Conservation (phyloP, 1,139 yeast species). For the Petasospora rhodanensis region DNA sequence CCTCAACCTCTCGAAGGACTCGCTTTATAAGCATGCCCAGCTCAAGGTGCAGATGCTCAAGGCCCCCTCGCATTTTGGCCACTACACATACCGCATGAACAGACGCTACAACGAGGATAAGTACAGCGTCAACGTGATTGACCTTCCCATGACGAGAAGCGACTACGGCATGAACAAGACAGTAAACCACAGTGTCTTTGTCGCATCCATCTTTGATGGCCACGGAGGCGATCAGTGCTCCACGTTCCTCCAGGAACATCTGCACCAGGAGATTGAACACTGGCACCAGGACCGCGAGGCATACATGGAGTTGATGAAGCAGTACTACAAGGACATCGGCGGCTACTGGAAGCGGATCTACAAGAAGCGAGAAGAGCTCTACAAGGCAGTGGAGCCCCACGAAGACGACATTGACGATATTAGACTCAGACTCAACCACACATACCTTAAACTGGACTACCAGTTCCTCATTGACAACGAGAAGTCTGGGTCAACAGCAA, state of each 20-base stretch:
- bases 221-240: constrained; percentile 87
- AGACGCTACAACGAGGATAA: constrained; percentile 79
- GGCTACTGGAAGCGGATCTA: constrained; percentile 88
- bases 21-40: constrained; percentile 12
- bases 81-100: constrained; percentile 70
- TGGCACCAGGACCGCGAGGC: constrained; percentile 28
- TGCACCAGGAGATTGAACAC: constrained; percentile 54
- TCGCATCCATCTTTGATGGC: constrained; percentile 69
- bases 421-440: constrained; percentile 53
- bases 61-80: constrained; percentile 79
- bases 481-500: constrained; percentile 78
- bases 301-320: constrained; percentile 40
- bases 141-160: constrained; percentile 32
- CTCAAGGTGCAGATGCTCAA: constrained; percentile 49
- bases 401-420: constrained; percentile 46
- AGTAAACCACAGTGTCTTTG: constrained; percentile 15
- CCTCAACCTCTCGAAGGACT: constrained; percentile 12
- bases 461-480: constrained; percentile 30
- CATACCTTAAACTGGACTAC: constrained; percentile 59
- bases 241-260: constrained; percentile 47
- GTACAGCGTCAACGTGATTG: constrained; percentile 37
- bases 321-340: constrained; percentile 59
- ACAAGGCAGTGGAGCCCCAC: constrained; percentile 38
- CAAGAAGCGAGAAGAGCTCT: constrained; percentile 41
- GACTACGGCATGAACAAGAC: constrained; percentile 27